Percentiles rank a stretch among this genome's conserved stretches.
Conservation (phyloP, 495 filamentous ascomycete species). For the Chaetomidium leptoderma region DNA sequence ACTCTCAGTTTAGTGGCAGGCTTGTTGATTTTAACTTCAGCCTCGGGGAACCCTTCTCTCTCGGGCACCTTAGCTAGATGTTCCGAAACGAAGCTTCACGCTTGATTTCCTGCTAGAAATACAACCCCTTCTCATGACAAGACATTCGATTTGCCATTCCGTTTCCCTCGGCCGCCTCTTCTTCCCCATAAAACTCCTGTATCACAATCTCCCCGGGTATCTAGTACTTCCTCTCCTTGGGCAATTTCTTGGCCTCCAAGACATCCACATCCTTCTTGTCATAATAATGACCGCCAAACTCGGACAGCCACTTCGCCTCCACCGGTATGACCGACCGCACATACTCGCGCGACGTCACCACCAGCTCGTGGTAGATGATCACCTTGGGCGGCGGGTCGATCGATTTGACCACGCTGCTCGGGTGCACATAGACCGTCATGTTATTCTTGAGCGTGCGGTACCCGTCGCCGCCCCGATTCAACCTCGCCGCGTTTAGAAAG, state of each 20-base stretch:
- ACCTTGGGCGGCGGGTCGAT: constrained; percentile 72
- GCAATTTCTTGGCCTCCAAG: constrained; percentile 67
- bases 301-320: constrained; percentile 77
- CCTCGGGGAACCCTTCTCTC: too few relatives aligned
- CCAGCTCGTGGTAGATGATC: constrained; percentile 88
- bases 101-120: too few relatives aligned
- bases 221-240: constrained; percentile 33
- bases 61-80: too few relatives aligned
- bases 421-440: constrained; percentile 85
- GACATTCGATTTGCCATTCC: too few relatives aligned
- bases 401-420: constrained; percentile 75
- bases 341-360: constrained; percentile 91
- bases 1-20: too few relatives aligned
- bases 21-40: too few relatives aligned
- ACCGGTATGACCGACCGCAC: constrained; percentile 85
- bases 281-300: constrained; percentile 93
- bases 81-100: too few relatives aligned
- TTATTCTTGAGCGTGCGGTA: constrained; percentile 96
- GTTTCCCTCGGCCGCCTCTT: too few relatives aligned
- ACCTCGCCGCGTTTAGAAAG: constrained; percentile 86
- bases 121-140: too few relatives aligned
- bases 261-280: constrained; percentile 89
- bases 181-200: too few relatives aligned
- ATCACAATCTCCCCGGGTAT: background rate
- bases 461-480: constrained; percentile 80